phyloP scores from a whole-genome alignment of 2,329 filamentous ascomycete genomes.

The Alternaria sp. region DNA sequence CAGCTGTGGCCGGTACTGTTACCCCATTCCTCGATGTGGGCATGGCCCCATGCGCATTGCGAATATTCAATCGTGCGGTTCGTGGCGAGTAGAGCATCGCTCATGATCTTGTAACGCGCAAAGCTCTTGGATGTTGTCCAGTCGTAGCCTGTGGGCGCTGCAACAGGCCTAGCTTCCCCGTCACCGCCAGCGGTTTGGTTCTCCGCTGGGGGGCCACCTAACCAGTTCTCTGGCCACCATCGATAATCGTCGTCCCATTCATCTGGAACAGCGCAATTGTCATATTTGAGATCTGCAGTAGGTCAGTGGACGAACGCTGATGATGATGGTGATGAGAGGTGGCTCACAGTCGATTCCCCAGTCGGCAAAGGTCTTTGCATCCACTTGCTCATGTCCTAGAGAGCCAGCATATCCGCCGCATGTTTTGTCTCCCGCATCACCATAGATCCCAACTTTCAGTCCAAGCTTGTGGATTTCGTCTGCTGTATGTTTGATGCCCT shows the following conservation, averaged over 20 bases:
- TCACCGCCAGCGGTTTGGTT: conserved; percentile 41
- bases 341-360: conserved; percentile 43
- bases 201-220: conserved; percentile 52
- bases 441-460: conserved; percentile 70
- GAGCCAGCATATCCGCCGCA: conserved; percentile 67
- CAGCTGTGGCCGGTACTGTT: conserved; percentile 45
- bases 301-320: not conserved
- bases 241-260: conserved; percentile 51
- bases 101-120: conserved; percentile 57
- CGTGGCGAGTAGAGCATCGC: conserved; percentile 56
- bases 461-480: conserved; percentile 64
- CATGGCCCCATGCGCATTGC: conserved; percentile 49
- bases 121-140: conserved; percentile 60
- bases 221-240: conserved; percentile 54
- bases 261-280: conserved; percentile 48
- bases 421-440: conserved; percentile 60
- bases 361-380: conserved; percentile 63
- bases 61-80: conserved; percentile 48
- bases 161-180: conserved; percentile 40
- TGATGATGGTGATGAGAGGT: not conserved
- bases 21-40: conserved; percentile 44
- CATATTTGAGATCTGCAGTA: conserved; percentile 41
- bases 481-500: conserved; percentile 64
- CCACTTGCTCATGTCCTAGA: conserved; percentile 63
- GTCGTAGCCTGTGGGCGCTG: conserved; percentile 60